Conservation (phyloP, 2,329 filamentous ascomycete genomes). For the Arthrobotrys sphaeroides region DNA sequence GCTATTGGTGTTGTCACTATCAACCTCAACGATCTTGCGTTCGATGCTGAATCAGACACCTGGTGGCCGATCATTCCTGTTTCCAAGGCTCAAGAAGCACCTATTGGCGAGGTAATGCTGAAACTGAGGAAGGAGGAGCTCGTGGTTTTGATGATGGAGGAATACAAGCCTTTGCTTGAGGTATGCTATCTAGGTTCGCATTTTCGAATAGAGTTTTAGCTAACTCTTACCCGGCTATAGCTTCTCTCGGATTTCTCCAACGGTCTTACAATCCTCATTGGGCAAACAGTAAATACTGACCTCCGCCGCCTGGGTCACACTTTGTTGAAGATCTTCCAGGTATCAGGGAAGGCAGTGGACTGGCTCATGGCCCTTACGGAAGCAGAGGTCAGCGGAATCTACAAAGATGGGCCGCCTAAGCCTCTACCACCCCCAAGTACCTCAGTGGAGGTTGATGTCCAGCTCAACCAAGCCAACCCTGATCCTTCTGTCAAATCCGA, state of each 20-base stretch:
- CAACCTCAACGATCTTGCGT: slow-evolving; percentile 71
- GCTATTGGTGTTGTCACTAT: slow-evolving; percentile 78
- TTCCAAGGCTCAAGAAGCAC: slow-evolving; percentile 66
- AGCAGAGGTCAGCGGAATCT: slow-evolving; percentile 93
- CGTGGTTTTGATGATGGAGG: slow-evolving; percentile 83
- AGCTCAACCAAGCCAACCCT: slow-evolving; percentile 69
- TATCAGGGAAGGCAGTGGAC: slow-evolving; percentile 81
- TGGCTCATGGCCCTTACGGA: slow-evolving; percentile 95
- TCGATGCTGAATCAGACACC: slow-evolving; percentile 69
- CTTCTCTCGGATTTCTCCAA: slow-evolving; percentile 85
- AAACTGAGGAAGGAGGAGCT: slow-evolving; percentile 75
- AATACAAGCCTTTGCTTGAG: slow-evolving; percentile 84
- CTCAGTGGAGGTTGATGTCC: slow-evolving; percentile 55
- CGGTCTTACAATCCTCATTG: slow-evolving; percentile 84
- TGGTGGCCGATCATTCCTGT: slow-evolving; percentile 72
- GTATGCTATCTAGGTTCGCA: slow-evolving; percentile 26
- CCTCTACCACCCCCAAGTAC: slow-evolving; percentile 64
- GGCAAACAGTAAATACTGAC: slow-evolving; percentile 78
- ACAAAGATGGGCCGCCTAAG: slow-evolving; percentile 74
- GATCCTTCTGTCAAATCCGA: slow-evolving; percentile 71
- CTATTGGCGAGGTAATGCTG: slow-evolving; percentile 72
- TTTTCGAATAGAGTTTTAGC: slow-evolving; percentile 26
- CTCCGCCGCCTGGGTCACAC: slow-evolving; percentile 83
- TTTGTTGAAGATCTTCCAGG: slow-evolving; percentile 93
- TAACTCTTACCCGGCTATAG: slow-evolving; percentile 38